These are phyloP conservation scores for Cladobotryum mycophilum DNA, from an alignment of 2,329 filamentous ascomycete genomes.

Conservation along the genomic window DNA sequence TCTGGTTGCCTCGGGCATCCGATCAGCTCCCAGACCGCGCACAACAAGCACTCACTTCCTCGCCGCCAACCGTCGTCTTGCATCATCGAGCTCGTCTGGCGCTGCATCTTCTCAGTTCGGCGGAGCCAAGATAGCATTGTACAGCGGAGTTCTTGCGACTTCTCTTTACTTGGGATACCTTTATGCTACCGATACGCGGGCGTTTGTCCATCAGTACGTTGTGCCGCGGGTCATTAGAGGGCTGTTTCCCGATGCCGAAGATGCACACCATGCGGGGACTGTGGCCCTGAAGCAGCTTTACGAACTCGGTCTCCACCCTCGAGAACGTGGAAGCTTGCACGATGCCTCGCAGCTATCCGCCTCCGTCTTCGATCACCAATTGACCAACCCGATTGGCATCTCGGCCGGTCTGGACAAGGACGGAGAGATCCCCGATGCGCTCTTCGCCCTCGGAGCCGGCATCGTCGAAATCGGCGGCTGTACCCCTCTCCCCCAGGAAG, in stretches of 20 bases:
- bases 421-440: constrained; percentile 75
- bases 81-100: constrained; percentile 7
- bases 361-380: constrained; percentile 65
- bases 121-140: constrained; percentile 30
- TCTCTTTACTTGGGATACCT: constrained; percentile 49
- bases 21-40: not conserved
- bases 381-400: constrained; percentile 86
- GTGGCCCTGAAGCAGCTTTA: constrained; percentile 65
- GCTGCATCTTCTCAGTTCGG: not conserved
- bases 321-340: constrained; percentile 59
- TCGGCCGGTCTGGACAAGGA: constrained; percentile 96
- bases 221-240: constrained; percentile 60
- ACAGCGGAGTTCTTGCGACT: constrained; percentile 35
- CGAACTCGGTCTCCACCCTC: constrained; percentile 67
- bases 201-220: constrained; percentile 62
- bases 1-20: constrained; percentile 4
- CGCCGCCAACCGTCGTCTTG: not conserved
- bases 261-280: constrained; percentile 81
- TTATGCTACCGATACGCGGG: constrained; percentile 69
- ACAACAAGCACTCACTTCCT: not conserved
- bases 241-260: constrained; percentile 71
- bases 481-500: constrained; percentile 79
- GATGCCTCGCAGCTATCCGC: constrained; percentile 27
- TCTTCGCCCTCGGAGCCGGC: constrained; percentile 78
- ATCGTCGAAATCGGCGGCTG: constrained; percentile 90